These are phyloP conservation scores for Albizia julibrissin DNA, from an alignment of 306 rosid genomes.

Conservation along the genomic window DNA sequence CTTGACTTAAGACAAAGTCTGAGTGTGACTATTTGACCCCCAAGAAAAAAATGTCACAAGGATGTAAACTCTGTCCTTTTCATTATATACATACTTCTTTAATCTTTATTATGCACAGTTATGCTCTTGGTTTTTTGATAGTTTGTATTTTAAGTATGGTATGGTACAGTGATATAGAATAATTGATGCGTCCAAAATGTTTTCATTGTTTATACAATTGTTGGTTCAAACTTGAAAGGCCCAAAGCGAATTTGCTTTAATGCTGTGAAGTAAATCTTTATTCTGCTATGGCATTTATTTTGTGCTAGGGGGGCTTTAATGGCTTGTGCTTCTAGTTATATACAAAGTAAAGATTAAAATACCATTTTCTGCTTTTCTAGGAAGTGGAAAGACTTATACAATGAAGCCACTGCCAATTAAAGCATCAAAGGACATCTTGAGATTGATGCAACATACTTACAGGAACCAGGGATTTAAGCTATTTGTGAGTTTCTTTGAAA, in stretches of 20 bases:
- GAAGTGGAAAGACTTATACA: conserved; percentile 96
- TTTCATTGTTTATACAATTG: conserved; percentile 17
- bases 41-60: background rate
- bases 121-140: conserved; percentile 7
- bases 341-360: conserved; percentile 20
- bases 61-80: background rate
- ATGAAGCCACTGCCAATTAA: conserved; percentile 97
- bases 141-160: conserved; percentile 3
- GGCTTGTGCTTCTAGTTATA: conserved; percentile 9
- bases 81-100: conserved; percentile 3
- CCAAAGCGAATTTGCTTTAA: conserved; percentile 1
- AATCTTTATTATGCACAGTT: background rate
- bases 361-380: conserved; percentile 48
- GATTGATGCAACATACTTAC: conserved; percentile 97
- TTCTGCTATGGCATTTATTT: conserved; percentile 1
- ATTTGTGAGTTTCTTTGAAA: conserved; percentile 97
- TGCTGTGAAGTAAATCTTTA: conserved; percentile 18
- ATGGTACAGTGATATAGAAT: conserved; percentile 13
- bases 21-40: conserved; percentile 3
- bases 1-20: background rate
- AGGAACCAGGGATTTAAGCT: conserved; percentile 88
- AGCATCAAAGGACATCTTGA: conserved; percentile 93
- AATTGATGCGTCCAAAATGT: conserved; percentile 1
- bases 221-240: background rate
- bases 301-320: conserved; percentile 9